Conservation (phyloP, 106 monocot genomes). For the Dactylorhiza incarnata region DNA sequence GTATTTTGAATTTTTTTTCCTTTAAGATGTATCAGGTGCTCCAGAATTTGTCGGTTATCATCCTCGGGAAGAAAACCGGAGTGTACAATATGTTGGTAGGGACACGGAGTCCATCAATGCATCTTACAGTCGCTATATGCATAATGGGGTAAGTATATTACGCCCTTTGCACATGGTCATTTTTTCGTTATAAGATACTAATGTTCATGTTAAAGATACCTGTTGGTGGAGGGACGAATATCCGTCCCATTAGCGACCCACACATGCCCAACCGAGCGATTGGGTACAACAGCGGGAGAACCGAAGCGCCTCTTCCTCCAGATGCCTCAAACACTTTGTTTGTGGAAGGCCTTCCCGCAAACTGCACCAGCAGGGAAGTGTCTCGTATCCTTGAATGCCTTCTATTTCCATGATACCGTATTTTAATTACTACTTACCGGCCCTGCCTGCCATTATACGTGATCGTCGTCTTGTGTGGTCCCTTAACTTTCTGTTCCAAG, state of each 20-base stretch:
- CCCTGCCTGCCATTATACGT: too few relatives aligned
- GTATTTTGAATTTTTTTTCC: too few relatives aligned
- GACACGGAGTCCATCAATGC: slow-evolving; percentile 33
- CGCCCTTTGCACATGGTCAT: too few relatives aligned
- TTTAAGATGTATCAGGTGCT: background rate
- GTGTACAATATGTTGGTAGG: slow-evolving; percentile 11
- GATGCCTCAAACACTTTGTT: slow-evolving; percentile 61
- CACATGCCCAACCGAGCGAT: slow-evolving; percentile 17
- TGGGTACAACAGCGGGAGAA: slow-evolving; percentile 24
- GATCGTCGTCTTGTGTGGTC: background rate
- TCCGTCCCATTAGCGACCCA: slow-evolving; percentile 29
- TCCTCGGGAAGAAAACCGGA: slow-evolving; percentile 25
- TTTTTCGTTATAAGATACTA: too few relatives aligned
- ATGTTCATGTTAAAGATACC: slow-evolving; percentile 9
- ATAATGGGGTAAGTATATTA: slow-evolving; percentile 17
- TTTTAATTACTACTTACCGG: background rate
- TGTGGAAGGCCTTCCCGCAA: slow-evolving; percentile 56
- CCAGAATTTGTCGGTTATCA: slow-evolving; percentile 13
- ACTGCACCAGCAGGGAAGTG: slow-evolving; percentile 57
- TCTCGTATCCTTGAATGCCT: slow-evolving; percentile 55
- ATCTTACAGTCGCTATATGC: slow-evolving; percentile 39
- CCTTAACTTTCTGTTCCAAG: slow-evolving; percentile 39
- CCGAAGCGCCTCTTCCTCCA: slow-evolving; percentile 49
- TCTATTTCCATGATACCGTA: background rate
- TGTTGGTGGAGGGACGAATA: slow-evolving; percentile 21